Base-by-base conservation (phyloP, 495 filamentous ascomycete genomes). In the Aeminium ludgeri region DNA sequence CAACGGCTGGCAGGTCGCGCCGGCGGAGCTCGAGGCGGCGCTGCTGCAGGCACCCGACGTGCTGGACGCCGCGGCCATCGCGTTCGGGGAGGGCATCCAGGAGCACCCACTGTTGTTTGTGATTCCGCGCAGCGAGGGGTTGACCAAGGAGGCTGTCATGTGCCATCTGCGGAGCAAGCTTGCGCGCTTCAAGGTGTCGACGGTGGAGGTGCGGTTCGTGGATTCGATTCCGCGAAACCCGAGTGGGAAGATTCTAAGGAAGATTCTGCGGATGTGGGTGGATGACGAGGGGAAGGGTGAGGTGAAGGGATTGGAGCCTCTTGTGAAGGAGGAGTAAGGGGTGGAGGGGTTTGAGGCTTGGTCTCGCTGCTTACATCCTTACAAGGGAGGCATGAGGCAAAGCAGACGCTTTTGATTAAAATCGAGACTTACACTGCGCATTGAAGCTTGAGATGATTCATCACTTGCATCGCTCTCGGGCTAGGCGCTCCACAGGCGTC, bases 31-130 rank as follows among this genome's bases (percentile, higher is more conserved):
- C 10, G 52, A 56, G 35, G 38, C 34, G 10, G 48, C 36, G 1
- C 39, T 56, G 28, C 37, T 54, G 5, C 8, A 40, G 18, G 19
- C 31, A 10, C 25, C 36, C 6, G 31, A 27, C n/a, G 38, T 56
- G 13, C 27, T 36, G 11, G 53, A 56, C 16, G 43, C 45, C 6
- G 47, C 51, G n/a, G 53, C 52, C 11, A 38, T 51, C 31, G 51
- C 51, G 6, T 32, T 43, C n/a, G 43, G 51, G 10, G 36, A 44
- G 1, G 55, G 31, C n/a, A 30, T 28, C 6, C 44, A 47, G n/a
- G 57, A 59, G 43, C 30, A 51, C 27, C 55, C 45, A 4, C 30
- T 56, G 19, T 55, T 48, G 16, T 58, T 55, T 35, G 46, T 59
- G n/a, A 48, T 59, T 1, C 44, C 27, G 11, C 31, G 43, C 13